Conservation (phyloP, 2,329 filamentous ascomycete species). For the Clarireedia homoeocarpa region DNA sequence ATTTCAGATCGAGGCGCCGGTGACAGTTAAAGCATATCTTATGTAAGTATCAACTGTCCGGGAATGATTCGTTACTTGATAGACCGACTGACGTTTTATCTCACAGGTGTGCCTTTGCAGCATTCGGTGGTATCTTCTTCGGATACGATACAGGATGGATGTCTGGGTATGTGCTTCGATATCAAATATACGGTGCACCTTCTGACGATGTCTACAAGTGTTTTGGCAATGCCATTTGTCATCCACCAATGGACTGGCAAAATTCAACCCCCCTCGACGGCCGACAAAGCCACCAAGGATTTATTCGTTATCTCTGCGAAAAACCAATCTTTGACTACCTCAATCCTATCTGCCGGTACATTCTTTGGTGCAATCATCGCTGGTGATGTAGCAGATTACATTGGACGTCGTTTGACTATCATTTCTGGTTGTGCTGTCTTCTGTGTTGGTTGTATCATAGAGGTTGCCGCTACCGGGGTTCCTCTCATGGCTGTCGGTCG, state of each 20-base stretch:
- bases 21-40: constrained; percentile 61
- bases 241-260: no score
- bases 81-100: no score
- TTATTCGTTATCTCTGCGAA: constrained; percentile 35
- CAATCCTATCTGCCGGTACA: constrained; percentile 66
- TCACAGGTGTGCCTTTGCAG: constrained; percentile 52
- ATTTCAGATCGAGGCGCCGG: constrained; percentile 51
- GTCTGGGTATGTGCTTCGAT: constrained; percentile 37
- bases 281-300: constrained; percentile 8
- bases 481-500: constrained; percentile 48
- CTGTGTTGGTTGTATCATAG: constrained; percentile 55
- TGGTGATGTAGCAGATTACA: constrained; percentile 66
- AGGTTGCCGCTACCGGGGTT: constrained; percentile 50
- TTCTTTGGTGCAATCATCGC: constrained; percentile 75
- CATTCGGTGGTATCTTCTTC: constrained; percentile 50
- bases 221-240: not conserved
- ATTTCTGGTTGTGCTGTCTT: constrained; percentile 58
- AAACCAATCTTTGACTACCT: constrained; percentile 53
- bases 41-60: constrained; percentile 30
- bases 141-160: constrained; percentile 75
- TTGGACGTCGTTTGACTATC: constrained; percentile 66
- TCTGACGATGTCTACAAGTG: constrained; percentile 3
- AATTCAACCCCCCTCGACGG: no score
- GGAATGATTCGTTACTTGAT: no score
- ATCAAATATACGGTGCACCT: no score